Base-by-base conservation (phyloP, 768 basidiomycete genomes). In the Lactifluus echinatus region DNA sequence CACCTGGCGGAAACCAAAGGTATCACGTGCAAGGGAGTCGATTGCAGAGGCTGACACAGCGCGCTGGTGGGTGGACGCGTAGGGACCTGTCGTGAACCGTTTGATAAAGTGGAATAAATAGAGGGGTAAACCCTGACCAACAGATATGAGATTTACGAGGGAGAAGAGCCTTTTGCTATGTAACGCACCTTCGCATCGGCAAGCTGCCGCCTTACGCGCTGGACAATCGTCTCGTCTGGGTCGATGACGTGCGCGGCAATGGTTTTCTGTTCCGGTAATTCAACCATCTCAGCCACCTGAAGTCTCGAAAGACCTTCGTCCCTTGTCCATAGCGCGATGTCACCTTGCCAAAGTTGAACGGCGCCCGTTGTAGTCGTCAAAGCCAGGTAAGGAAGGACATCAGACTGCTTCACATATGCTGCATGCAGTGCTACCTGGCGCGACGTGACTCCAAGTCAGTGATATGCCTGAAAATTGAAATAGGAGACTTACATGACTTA, bases 1-100 rank as follows among this genome's bases (percentile, higher is more conserved):
- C 28, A 96, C 69, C 66, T 96, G 90, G 36, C 86, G 78, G 71
- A 96, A 91, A 0, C 92, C 93, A 67, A 94, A 95, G 0, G 83
- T 70, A 65, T 94, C 92, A 4, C 89, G 81, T 56, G 75, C 72
- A 0, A 85, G 73, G 0, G 71, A 56, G 23, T 72, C 74, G 31
- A 66, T 60, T 15, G 69, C 67, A 23, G 73, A 68, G 28, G 69
- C 61, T 46, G 67, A 61, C 2, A 53, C 21, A 24, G 68, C 68
- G 21, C 70, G 70, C 21, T 71, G 74, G 34, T 72, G 73, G 3
- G 76, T 73, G 1, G 82, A 77, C 2, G 76, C 80, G 63, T 83
- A 85, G 0, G 80, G 81, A 19, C 85, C 84, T 0, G 83, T 84
- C 2, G 79, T 77, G 68, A 93, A 89, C 23, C 92, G 85, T 51